Evolutionary conservation across 345 rosid species (phyloP).

Genomic region (Chamaenerion angustifolium): DNA sequence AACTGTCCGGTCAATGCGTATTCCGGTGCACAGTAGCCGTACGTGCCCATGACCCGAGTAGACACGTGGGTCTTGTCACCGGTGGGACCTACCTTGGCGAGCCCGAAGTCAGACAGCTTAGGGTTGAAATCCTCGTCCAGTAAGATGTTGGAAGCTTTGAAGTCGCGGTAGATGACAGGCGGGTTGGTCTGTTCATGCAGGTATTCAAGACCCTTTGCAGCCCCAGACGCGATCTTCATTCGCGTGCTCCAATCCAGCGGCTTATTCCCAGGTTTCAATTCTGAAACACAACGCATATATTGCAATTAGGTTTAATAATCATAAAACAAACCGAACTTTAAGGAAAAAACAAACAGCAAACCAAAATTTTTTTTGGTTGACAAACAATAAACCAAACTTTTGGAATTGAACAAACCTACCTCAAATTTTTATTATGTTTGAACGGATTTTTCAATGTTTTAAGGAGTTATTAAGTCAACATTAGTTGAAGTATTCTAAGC

Average conservation of each 20-base stretch:
- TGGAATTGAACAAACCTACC: too few species aligned
- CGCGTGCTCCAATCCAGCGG: slow-evolving; percentile 18
- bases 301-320: too few species aligned
- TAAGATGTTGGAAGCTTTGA: slow-evolving; percentile 19
- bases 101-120: slow-evolving; percentile 20
- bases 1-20: slow-evolving; percentile 16
- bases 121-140: slow-evolving; percentile 18
- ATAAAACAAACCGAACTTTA: too few species aligned
- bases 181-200: slow-evolving; percentile 19
- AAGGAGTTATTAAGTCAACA: too few species aligned
- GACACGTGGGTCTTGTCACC: slow-evolving; percentile 19
- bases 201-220: slow-evolving; percentile 19
- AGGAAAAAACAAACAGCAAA: too few species aligned
- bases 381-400: too few species aligned
- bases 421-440: too few species aligned
- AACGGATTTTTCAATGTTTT: too few species aligned
- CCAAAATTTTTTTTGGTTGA: too few species aligned
- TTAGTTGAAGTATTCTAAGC: too few species aligned
- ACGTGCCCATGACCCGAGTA: slow-evolving; percentile 18
- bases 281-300: too few species aligned
- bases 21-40: slow-evolving; percentile 20
- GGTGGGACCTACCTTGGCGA: slow-evolving; percentile 17
- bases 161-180: slow-evolving; percentile 19
- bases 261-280: slow-evolving; percentile 7
- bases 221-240: slow-evolving; percentile 18